These are phyloP conservation scores for Penicillium pulvis DNA, from an alignment of 495 filamentous ascomycete genomes.

Conservation along the genomic window DNA sequence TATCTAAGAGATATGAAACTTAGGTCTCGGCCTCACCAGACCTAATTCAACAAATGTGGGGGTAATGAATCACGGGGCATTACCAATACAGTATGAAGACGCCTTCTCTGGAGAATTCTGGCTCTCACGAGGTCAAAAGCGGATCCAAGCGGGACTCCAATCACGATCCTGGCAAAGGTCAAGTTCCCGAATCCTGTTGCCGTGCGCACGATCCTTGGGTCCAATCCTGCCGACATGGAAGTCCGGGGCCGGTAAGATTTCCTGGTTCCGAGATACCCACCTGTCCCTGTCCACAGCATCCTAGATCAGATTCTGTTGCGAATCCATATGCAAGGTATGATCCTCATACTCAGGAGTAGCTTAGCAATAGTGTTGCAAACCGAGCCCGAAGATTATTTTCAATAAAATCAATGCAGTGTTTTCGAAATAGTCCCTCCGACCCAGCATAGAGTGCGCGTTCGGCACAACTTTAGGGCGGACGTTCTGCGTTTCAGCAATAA, in stretches of 20 bases:
- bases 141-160: constrained; percentile 17
- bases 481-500: background rate
- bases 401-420: constrained; percentile 4
- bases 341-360: background rate
- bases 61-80: constrained; percentile 17
- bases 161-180: constrained; percentile 20
- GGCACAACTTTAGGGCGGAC: background rate
- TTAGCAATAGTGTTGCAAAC: constrained; percentile 3
- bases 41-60: constrained; percentile 1
- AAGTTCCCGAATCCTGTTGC: constrained; percentile 13
- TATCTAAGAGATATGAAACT: background rate
- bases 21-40: background rate
- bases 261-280: background rate
- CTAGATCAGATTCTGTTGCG: background rate
- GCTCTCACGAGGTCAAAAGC: constrained; percentile 9
- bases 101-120: constrained; percentile 6
- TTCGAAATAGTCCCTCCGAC: constrained; percentile 22
- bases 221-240: background rate
- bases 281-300: background rate
- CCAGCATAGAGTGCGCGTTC: background rate
- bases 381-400: constrained; percentile 14
- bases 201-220: constrained; percentile 6
- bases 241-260: constrained; percentile 9
- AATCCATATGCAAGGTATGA: too few species aligned
- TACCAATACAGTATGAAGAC: background rate